Evolutionary conservation across 176 grass and related monocot species (phyloP).

Genomic region (Calamus simplicifolius): DNA sequence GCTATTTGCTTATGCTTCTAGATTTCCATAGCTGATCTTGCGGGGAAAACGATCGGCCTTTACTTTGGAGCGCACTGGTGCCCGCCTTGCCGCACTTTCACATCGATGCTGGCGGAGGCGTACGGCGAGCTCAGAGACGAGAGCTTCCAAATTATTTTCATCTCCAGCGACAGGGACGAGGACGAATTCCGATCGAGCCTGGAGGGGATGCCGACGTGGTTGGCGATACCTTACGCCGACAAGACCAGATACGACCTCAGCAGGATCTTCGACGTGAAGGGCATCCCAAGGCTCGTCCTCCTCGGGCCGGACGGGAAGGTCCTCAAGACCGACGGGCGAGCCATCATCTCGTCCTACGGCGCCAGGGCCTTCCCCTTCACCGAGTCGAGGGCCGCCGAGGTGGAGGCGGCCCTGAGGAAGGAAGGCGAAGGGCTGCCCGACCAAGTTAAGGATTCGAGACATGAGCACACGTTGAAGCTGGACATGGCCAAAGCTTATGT

Average conservation of each 20-base stretch:
- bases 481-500: conserved; percentile 37
- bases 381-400: conserved; percentile 27
- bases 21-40: conserved; percentile 24
- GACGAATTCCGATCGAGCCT: conserved; percentile 40
- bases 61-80: conserved; percentile 59
- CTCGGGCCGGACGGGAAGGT: conserved; percentile 37
- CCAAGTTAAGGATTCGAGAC: conserved; percentile 24
- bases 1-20: conserved; percentile 8
- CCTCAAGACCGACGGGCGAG: conserved; percentile 20
- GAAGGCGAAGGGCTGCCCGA: conserved; percentile 31
- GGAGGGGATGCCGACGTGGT: conserved; percentile 34
- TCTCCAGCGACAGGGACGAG: conserved; percentile 38
- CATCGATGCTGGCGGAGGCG: conserved; percentile 25
- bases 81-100: conserved; percentile 38
- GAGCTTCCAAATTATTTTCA: conserved; percentile 35
- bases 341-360: conserved; percentile 27
- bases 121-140: conserved; percentile 26
- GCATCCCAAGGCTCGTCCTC: conserved; percentile 35
- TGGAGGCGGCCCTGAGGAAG: conserved; percentile 26
- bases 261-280: conserved; percentile 46
- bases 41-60: conserved; percentile 41
- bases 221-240: conserved; percentile 34
- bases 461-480: conserved; percentile 34
- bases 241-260: conserved; percentile 24
- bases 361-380: conserved; percentile 39